These are phyloP conservation scores for Catharanthus roseus DNA, from an alignment of 257 asterid genomes.

Conservation along the genomic window DNA sequence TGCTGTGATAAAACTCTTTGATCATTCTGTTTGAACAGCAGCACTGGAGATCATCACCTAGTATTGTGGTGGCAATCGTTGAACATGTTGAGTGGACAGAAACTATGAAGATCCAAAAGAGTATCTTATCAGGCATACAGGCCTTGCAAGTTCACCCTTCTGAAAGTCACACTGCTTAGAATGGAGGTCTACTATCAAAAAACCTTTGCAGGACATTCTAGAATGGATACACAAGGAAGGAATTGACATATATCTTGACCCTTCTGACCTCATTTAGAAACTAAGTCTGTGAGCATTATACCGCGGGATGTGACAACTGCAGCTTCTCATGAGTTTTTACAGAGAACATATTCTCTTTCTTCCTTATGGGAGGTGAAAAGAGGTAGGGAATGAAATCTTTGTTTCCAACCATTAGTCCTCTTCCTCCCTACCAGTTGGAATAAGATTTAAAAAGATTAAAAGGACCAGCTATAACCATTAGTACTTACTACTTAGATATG, in stretches of 20 bases:
- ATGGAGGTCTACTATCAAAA: conserved; percentile 6
- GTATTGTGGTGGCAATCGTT: conserved; percentile 19
- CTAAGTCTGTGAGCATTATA: not conserved
- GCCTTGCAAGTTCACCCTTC: conserved; percentile 20
- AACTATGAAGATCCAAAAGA: conserved; percentile 24
- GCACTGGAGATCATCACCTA: conserved; percentile 33
- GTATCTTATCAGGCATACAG: conserved; percentile 23
- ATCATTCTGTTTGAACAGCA: conserved; percentile 14
- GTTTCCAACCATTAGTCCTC: not conserved
- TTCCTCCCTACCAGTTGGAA: not conserved
- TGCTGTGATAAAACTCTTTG: conserved; percentile 23
- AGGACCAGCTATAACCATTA: not conserved
- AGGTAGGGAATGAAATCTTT: not conserved
- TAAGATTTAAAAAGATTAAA: not conserved
- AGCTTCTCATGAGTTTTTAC: not conserved
- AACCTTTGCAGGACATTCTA: conserved; percentile 15
- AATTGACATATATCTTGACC: conserved; percentile 15
- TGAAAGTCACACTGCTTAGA: conserved; percentile 23
- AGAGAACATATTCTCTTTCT: not conserved
- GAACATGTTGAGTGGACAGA: conserved; percentile 16
- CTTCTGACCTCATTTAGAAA: conserved; percentile 6
- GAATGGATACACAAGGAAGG: conserved; percentile 27
- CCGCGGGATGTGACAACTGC: no score
- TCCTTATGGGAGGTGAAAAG: conserved; percentile 7
- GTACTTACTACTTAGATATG: no score